phyloP scores from a whole-genome alignment of 129 eudicot species.

The Calendula officinalis region DNA sequence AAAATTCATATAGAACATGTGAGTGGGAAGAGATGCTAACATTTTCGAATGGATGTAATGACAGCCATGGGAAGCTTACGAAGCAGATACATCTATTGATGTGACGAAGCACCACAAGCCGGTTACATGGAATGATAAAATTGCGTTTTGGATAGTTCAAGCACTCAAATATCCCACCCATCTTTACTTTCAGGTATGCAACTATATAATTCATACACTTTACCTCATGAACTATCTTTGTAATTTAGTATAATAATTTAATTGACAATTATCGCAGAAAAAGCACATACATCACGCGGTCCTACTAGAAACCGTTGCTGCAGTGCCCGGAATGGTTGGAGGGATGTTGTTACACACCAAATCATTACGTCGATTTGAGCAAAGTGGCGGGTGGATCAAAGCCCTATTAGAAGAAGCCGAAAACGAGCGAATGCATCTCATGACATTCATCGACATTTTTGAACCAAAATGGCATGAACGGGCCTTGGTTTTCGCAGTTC shows the following conservation, averaged over 20 bases:
- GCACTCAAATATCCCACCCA: slow-evolving; percentile 52
- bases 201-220: too few relatives aligned
- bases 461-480: slow-evolving; percentile 52
- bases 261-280: slow-evolving; percentile 24
- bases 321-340: slow-evolving; percentile 60
- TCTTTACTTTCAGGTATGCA: slow-evolving; percentile 49
- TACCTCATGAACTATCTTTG: background rate
- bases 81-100: slow-evolving; percentile 56
- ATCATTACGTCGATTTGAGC: slow-evolving; percentile 57
- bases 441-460: slow-evolving; percentile 48
- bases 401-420: slow-evolving; percentile 59
- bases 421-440: slow-evolving; percentile 59
- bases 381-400: slow-evolving; percentile 64
- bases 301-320: slow-evolving; percentile 55
- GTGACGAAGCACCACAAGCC: slow-evolving; percentile 61
- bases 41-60: background rate
- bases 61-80: slow-evolving; percentile 74
- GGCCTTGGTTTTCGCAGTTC: slow-evolving; percentile 49
- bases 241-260: background rate
- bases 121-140: slow-evolving; percentile 46
- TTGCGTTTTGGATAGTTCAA: slow-evolving; percentile 61
- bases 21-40: background rate
- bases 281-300: slow-evolving; percentile 54
- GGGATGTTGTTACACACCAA: slow-evolving; percentile 56
- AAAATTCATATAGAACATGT: background rate